Percentiles rank a stretch among this genome's conserved stretches.
Evolutionary conservation across 2,329 filamentous ascomycete genomes (phyloP).

Genomic region (Pseudogymnoascus sp.): DNA sequence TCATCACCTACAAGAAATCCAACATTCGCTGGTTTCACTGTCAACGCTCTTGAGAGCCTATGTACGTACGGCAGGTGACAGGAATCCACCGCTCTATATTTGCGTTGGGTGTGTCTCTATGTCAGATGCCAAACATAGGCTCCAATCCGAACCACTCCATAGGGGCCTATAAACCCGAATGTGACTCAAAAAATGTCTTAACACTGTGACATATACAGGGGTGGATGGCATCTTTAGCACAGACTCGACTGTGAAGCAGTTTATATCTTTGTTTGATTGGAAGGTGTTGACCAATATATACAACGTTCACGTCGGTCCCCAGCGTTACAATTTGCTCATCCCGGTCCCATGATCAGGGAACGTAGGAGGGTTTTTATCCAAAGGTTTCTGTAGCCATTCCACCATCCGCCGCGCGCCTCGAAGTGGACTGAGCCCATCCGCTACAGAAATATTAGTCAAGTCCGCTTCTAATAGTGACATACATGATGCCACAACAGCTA

Average conservation of each 20-base stretch:
- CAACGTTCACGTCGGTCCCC: not conserved
- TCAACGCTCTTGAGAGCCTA: not conserved
- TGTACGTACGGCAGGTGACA: not conserved
- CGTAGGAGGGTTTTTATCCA: conserved; percentile 23
- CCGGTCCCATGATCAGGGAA: conserved; percentile 13
- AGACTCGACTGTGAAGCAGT: not conserved
- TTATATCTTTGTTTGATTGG: not conserved
- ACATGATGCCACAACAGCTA: not conserved
- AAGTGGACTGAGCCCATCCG: conserved; percentile 24
- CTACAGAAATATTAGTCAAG: conserved; percentile 12
- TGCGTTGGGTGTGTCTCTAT: not conserved
- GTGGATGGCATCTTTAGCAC: not conserved
- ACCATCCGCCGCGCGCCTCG: conserved; percentile 25
- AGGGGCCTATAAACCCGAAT: not conserved
- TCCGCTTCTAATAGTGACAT: not conserved
- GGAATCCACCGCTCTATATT: not conserved
- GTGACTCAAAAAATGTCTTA: not conserved
- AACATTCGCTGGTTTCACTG: not conserved
- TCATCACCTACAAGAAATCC: not conserved
- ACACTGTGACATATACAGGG: not conserved
- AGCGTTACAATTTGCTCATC: not conserved
- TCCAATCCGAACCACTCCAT: not conserved
- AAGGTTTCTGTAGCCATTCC: conserved; percentile 23
- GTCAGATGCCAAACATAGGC: not conserved
- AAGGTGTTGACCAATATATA: not conserved